Conservation (phyloP, 2,329 filamentous ascomycete species). For the Alternaria arbusti region DNA sequence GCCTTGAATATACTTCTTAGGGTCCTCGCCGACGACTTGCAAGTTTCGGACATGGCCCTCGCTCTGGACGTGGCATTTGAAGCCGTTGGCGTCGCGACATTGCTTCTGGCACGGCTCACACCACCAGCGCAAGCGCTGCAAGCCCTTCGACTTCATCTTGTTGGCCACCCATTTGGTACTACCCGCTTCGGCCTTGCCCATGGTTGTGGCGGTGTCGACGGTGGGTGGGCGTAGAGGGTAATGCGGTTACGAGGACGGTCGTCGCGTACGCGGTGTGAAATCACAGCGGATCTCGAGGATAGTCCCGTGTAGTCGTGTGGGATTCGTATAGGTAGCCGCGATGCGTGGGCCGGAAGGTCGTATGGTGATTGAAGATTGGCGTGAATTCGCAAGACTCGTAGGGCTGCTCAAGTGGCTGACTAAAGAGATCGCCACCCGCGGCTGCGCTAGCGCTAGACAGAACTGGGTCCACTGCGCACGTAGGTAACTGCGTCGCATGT, state of each 20-base stretch:
- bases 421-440: constrained; percentile 13
- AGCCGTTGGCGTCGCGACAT: constrained; percentile 80
- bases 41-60: constrained; percentile 77
- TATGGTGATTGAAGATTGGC: background rate
- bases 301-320: background rate
- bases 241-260: background rate
- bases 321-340: background rate
- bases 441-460: background rate
- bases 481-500: too few species aligned
- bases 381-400: constrained; percentile 5
- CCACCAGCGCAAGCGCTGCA: constrained; percentile 84
- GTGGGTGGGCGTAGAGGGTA: background rate
- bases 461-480: background rate
- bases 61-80: constrained; percentile 74
- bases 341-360: background rate
- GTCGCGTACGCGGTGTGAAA: background rate
- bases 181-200: constrained; percentile 92
- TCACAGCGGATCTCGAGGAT: background rate
- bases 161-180: constrained; percentile 90
- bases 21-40: constrained; percentile 90
- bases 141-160: constrained; percentile 74
- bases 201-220: constrained; percentile 48
- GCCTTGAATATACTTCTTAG: constrained; percentile 81
- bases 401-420: constrained; percentile 6
- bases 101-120: constrained; percentile 80